Evolutionary conservation across 2,329 filamentous ascomycete species (phyloP), one percentile per base, ranked within the genome.

Genomic region (Penicillium verrucosum): DNA sequence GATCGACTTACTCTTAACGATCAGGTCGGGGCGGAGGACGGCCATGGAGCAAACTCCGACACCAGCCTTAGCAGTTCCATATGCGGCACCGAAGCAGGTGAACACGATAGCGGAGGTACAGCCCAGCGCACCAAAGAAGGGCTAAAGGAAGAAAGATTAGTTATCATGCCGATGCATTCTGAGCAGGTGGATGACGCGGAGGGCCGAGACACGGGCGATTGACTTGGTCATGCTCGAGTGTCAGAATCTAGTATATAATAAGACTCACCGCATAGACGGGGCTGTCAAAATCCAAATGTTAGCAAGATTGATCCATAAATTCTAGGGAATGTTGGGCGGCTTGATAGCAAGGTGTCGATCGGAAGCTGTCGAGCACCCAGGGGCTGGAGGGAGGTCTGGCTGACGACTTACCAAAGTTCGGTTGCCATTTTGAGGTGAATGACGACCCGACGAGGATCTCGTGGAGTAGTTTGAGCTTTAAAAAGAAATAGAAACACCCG

Each of bases 11-110:
- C 94, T 97, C 89, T 97, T 97, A 78, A 99, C 93, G 77, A 97
- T 97, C 79, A 97, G 82, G 78, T 99, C 94, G 77, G 94, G 94
- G 78, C 94, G 86, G 69, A 99, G 86, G 71, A 97, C 93, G 89
- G 92, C 93, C 89, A 97, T 97, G 69, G 92, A 90, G 68, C 91
- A 91, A 75, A 99, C 96, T 85, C 94, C 94, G 70, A 97, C 94
- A 82, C 94, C 94, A 73, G 94, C 95, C 86, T 99, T 99, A 76
- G 94, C 94, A 69, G 94, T 99, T 80, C 94, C 94, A 81, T 97
- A 99, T 68, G 94, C 92, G 73, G 94, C 94, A 77, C 94, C 92
- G 70, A 96, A 88, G 80, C 91, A 96, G 77, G 92, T 96, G 84
- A 96, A 96, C 74, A 96, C 90, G 74, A 96, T 96, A 78, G 92